A percentile compares a stretch with the other conserved stretches of the same genome.
Evolutionary conservation across 2,329 filamentous ascomycete species (phyloP).

Genomic region (Xylariaceae sp.): DNA sequence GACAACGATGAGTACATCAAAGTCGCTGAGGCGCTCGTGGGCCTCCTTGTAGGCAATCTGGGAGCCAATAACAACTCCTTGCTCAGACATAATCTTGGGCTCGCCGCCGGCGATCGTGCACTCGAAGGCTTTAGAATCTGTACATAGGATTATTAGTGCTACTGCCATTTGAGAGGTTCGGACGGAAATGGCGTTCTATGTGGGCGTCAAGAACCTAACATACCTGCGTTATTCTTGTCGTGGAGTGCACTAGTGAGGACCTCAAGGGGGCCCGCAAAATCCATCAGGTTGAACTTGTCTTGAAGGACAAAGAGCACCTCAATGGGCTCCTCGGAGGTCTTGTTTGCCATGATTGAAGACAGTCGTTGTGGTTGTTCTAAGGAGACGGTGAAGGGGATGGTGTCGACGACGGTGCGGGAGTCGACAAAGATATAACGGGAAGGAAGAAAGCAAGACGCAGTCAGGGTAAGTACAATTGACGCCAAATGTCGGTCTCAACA

Average conservation of each 20-base stretch:
- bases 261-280: slow-evolving; percentile 63
- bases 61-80: slow-evolving; percentile 73
- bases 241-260: slow-evolving; percentile 58
- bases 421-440: slow-evolving; percentile 2
- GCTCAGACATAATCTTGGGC: slow-evolving; percentile 59
- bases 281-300: slow-evolving; percentile 63
- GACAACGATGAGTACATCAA: slow-evolving; percentile 79
- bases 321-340: slow-evolving; percentile 65
- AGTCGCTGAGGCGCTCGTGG: slow-evolving; percentile 73
- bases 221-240: slow-evolving; percentile 59
- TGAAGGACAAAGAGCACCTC: slow-evolving; percentile 67
- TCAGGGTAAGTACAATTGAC: slow-evolving; percentile 12
- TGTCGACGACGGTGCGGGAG: slow-evolving; percentile 7
- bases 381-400: slow-evolving; percentile 20
- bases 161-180: neutral
- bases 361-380: slow-evolving; percentile 10
- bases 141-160: slow-evolving; percentile 4
- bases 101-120: slow-evolving; percentile 61
- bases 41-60: slow-evolving; percentile 82
- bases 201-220: slow-evolving; percentile 34
- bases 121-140: slow-evolving; percentile 64
- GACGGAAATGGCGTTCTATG: neutral
- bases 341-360: slow-evolving; percentile 56
- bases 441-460: neutral
- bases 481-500: slow-evolving; percentile 1